Evolutionary conservation across 345 rosid genomes (phyloP), one percentile per base, ranked within the genome.

Genomic region (Salix udensis): DNA sequence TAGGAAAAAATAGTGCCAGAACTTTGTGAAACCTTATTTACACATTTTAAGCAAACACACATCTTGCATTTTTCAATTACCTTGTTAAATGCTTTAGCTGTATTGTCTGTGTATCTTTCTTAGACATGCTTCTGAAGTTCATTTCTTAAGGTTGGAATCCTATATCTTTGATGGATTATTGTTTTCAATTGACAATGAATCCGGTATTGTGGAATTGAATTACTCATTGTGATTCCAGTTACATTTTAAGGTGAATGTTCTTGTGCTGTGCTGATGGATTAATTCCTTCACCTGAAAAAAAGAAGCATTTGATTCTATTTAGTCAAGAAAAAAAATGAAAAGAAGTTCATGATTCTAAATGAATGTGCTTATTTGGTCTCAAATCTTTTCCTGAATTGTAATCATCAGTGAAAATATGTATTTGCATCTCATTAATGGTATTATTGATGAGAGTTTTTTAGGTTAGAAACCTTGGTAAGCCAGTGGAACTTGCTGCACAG

Each of bases 381-480:
- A 12, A 14, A 31, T 65, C 15, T 14, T 62, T 23, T 26, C 37
- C 16, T 10, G 46, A 30, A 23, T 31, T 31, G 64, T 60, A 61
- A 77, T 13, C 24, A 18, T 5, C 46, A 1, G 0, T 21, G 30
- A 44, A 9, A 31, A 1, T 39, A 40, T 70, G 58, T 6, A 70
- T 60, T 62, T 65, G 62, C 71, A 36, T 60, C 34, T 42, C 23
- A 36, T 18, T 37, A 34, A 10, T 9, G 14, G 42, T 70, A 23
- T 30, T 21, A 7, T 68, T 24, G 31, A 65, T 65, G 76, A 48
- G 76, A 69, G 24, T 82, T 74, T 66, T 72, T 61, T 79, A 96
- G 98, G 99, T 94, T 78, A 85, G 99, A 82, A 31, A 31, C 88
- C 97, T 96, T 72, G 99, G 99, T 73, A 96, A 96, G 84, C 98